Evolutionary conservation across 805 yeast genomes (phyloP).

Genomic region (Hanseniaspora thailandica): DNA sequence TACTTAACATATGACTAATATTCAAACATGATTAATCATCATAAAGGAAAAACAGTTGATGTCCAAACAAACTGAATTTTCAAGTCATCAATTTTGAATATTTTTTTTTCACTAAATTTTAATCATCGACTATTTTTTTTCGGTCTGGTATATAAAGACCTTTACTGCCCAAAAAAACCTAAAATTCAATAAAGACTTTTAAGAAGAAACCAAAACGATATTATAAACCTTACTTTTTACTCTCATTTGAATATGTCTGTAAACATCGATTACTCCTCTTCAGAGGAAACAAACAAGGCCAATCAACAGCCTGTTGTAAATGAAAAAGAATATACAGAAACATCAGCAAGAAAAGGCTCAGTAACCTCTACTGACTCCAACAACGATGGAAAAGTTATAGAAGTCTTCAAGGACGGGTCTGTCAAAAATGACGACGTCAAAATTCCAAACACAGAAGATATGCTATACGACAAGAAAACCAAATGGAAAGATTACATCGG

Average conservation of each 20-base stretch:
- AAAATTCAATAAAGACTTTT: neutral
- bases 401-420: neutral
- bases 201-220: neutral
- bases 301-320: neutral
- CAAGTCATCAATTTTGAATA: too few relatives aligned
- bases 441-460: constrained; percentile 2
- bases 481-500: constrained; percentile 29
- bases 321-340: neutral
- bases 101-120: too few relatives aligned
- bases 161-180: too few relatives aligned
- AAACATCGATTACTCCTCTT: neutral
- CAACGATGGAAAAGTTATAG: neutral
- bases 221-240: too few relatives aligned
- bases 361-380: neutral
- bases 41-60: too few relatives aligned
- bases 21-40: too few relatives aligned
- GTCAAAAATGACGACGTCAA: neutral
- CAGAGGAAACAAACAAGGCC: neutral
- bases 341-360: neutral
- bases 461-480: constrained; percentile 16
- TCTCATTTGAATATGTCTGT: neutral
- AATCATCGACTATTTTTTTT: too few relatives aligned
- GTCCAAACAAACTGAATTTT: too few relatives aligned
- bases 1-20: too few relatives aligned
- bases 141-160: too few relatives aligned